phyloP scores from a whole-genome alignment of 2,329 filamentous ascomycete genomes.

The Fusarium siculi region DNA sequence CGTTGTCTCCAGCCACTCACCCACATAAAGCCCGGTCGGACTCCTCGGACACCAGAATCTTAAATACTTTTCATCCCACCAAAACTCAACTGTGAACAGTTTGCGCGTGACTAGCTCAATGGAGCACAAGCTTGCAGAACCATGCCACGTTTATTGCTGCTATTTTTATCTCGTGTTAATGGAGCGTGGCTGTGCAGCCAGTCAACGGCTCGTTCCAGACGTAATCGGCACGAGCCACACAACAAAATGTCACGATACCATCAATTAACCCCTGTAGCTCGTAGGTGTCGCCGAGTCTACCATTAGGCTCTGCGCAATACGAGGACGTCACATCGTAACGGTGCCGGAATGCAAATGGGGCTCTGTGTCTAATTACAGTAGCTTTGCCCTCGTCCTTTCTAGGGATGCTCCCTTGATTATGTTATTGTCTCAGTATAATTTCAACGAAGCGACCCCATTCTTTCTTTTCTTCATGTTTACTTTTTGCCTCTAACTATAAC shows the following conservation, averaged over 20 bases:
- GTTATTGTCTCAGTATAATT: conserved; percentile 12
- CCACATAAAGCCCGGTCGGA: neutral
- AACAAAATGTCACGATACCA: conserved; percentile 1
- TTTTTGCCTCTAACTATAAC: neutral
- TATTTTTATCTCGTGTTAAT: conserved; percentile 26
- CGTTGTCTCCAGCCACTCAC: neutral
- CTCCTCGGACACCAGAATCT: neutral
- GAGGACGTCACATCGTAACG: neutral
- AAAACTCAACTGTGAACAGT: neutral
- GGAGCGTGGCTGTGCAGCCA: neutral
- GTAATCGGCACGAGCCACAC: neutral
- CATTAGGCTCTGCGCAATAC: neutral
- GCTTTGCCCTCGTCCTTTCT: neutral
- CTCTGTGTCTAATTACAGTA: conserved; percentile 18
- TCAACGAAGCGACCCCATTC: neutral
- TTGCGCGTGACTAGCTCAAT: neutral
- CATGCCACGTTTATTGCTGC: neutral
- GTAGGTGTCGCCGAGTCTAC: neutral
- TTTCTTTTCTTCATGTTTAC: neutral
- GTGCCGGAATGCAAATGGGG: conserved; percentile 1
- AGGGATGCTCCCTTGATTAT: neutral
- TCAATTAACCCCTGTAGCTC: neutral
- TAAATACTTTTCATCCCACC: neutral
- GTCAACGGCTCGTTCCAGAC: neutral
- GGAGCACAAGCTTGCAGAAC: neutral